A percentile compares a stretch with the other conserved stretches of the same genome.
Conservation (phyloP, 2,329 filamentous ascomycete genomes). For the Lecanicillium sp. region DNA sequence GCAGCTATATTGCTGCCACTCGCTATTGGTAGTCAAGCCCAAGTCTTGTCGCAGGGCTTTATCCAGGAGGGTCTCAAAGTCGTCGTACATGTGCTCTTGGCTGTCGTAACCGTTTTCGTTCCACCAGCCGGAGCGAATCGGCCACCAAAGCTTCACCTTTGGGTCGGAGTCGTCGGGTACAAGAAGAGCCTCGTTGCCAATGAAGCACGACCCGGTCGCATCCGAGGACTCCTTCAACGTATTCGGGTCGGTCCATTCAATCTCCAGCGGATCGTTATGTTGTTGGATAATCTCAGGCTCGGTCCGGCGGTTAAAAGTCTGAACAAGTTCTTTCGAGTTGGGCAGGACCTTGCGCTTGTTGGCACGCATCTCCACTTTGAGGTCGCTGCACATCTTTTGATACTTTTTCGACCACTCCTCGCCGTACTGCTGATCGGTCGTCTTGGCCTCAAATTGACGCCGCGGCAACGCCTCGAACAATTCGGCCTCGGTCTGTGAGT, state of each 20-base stretch:
- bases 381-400: slow-evolving; percentile 72
- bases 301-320: slow-evolving; percentile 85
- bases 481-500: slow-evolving; percentile 73
- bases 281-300: slow-evolving; percentile 82
- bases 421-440: slow-evolving; percentile 74
- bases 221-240: slow-evolving; percentile 55
- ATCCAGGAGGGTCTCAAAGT: slow-evolving; percentile 81
- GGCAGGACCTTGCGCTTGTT: slow-evolving; percentile 93
- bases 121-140: slow-evolving; percentile 75
- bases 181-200: slow-evolving; percentile 73
- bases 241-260: slow-evolving; percentile 88
- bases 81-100: slow-evolving; percentile 73
- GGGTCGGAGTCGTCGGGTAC: slow-evolving; percentile 85
- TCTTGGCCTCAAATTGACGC: slow-evolving; percentile 54
- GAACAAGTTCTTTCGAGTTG: slow-evolving; percentile 93
- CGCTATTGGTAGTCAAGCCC: slow-evolving; percentile 65
- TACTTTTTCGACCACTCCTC: slow-evolving; percentile 73
- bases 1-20: slow-evolving; percentile 87
- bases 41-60: slow-evolving; percentile 82
- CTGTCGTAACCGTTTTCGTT: slow-evolving; percentile 85
- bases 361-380: slow-evolving; percentile 82
- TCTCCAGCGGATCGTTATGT: slow-evolving; percentile 88
- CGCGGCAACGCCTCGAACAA: slow-evolving; percentile 72
- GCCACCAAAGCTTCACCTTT: slow-evolving; percentile 90
- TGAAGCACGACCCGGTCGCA: slow-evolving; percentile 56